Evolutionary conservation across 352 stramenopile genomes (phyloP), one percentile per base, ranked within the genome.

Genomic region (Globisporangium viniferum): DNA sequence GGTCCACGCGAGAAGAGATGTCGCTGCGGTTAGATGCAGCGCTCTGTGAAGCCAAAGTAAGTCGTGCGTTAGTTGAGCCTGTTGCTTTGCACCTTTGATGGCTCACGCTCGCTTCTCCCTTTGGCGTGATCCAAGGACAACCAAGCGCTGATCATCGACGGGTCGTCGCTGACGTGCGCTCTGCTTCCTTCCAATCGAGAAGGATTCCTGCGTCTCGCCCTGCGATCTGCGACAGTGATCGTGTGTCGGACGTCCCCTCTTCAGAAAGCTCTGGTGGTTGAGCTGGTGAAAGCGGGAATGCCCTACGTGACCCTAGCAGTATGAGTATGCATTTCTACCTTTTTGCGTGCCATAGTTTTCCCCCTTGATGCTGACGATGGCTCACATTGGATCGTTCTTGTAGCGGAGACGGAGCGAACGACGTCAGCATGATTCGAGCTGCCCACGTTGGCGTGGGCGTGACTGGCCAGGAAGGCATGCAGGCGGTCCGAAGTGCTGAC

Each of bases 341-440:
- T 55, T 33, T 20, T 20, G 3, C n/a, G 18, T 36, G 12, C 62
- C 49, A 29, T 12, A 49, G 33, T 15, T 57, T 1, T 48, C 27
- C 18, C 29, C 15, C 36, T 44, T 51, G 48, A 1, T 35, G 36
- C 9, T 41, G 24, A 54, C 36, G 7, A 35, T 20, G 10, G 10
- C 31, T 24, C n/a, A 18, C 24, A 58, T 1, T 61, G 35, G 31
- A 51, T 58, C 14, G 36, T 39, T 33, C 6, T 59, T 67, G 48
- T 35, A 98, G 97, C 58, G 98, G 97, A n/a, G 98, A 99, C 78
- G 98, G 98, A 31, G 97, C 97, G 10, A 99, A 99, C 70, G 98
- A 99, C 74, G 97, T 99, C 33, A 98, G 95, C 44, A 99, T 99
- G 98, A 99, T 99, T 70, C 97, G 98, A 65, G 95, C 97, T 64